phyloP scores from a whole-genome alignment of 441 rosid species.

The Croton setiger region DNA sequence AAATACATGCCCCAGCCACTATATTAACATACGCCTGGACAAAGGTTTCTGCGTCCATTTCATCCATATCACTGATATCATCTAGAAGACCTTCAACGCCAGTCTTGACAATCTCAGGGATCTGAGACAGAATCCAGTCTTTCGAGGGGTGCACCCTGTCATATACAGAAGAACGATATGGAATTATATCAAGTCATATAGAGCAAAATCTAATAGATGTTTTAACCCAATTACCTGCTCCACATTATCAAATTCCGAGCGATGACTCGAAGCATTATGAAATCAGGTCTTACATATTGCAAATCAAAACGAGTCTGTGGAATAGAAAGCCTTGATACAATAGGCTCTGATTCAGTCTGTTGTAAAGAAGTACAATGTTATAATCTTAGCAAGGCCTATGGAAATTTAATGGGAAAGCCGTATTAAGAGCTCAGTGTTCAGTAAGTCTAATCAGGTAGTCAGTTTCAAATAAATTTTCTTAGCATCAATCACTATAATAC shows the following conservation, averaged over 20 bases:
- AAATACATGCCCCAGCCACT: slow-evolving; percentile 93
- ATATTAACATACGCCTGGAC: slow-evolving; percentile 92
- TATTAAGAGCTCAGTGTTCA: neutral
- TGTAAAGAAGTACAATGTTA: slow-evolving; percentile 25
- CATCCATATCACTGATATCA: slow-evolving; percentile 66
- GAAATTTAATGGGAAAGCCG: neutral
- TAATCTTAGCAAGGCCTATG: slow-evolving; percentile 1
- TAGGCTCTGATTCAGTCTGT: slow-evolving; percentile 88
- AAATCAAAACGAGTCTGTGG: slow-evolving; percentile 83
- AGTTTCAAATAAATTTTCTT: neutral
- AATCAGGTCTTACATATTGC: slow-evolving; percentile 94
- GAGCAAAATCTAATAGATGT: slow-evolving; percentile 19
- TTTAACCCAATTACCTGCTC: slow-evolving; percentile 59
- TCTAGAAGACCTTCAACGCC: slow-evolving; percentile 63
- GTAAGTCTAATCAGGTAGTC: neutral
- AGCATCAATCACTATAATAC: slow-evolving; percentile 32
- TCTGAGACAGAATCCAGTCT: slow-evolving; percentile 88
- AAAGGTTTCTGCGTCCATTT: slow-evolving; percentile 76
- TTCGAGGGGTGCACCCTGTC: slow-evolving; percentile 76
- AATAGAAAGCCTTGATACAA: slow-evolving; percentile 74
- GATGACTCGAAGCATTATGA: slow-evolving; percentile 97
- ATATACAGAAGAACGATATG: slow-evolving; percentile 25
- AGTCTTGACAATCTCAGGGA: slow-evolving; percentile 73
- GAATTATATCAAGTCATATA: slow-evolving; percentile 20
- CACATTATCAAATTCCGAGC: slow-evolving; percentile 96